Conservation (phyloP, 345 rosid species). For the Eucalyptus leucophloia region DNA sequence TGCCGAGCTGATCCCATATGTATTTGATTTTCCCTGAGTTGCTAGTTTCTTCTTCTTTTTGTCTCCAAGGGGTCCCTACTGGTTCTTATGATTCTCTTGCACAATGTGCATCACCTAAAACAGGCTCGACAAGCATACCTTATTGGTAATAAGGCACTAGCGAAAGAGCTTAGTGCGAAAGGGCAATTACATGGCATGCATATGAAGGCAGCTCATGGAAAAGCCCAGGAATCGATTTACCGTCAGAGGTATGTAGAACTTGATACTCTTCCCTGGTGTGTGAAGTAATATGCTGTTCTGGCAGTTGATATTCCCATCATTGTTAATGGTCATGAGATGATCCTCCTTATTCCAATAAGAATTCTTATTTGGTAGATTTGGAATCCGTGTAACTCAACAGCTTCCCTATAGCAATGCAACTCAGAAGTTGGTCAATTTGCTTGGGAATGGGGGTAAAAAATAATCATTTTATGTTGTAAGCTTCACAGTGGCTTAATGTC, state of each 20-base stretch:
- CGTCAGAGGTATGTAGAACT: conserved; percentile 69
- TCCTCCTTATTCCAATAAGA: background rate
- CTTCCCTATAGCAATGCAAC: background rate
- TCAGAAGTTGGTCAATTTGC: background rate
- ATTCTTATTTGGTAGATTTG: background rate
- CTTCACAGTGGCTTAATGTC: background rate
- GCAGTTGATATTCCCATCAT: background rate
- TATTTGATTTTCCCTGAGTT: background rate
- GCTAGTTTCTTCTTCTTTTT: background rate
- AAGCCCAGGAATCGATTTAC: conserved; percentile 91
- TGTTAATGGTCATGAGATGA: background rate
- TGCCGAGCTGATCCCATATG: background rate
- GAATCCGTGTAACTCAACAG: background rate
- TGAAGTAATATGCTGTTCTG: background rate
- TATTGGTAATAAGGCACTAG: conserved; percentile 84
- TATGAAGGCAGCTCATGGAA: conserved; percentile 96
- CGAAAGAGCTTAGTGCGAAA: conserved; percentile 87
- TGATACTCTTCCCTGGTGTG: background rate
- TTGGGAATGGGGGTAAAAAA: background rate
- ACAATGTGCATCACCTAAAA: background rate
- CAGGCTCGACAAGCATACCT: conserved; percentile 94
- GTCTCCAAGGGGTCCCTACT: background rate
- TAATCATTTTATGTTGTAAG: background rate
- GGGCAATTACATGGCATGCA: conserved; percentile 88
- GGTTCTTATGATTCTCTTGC: background rate